A percentile compares a stretch with the other conserved stretches of the same genome.
Conservation (phyloP, 495 filamentous ascomycete species). For the Pseudotulostoma volvatum region DNA sequence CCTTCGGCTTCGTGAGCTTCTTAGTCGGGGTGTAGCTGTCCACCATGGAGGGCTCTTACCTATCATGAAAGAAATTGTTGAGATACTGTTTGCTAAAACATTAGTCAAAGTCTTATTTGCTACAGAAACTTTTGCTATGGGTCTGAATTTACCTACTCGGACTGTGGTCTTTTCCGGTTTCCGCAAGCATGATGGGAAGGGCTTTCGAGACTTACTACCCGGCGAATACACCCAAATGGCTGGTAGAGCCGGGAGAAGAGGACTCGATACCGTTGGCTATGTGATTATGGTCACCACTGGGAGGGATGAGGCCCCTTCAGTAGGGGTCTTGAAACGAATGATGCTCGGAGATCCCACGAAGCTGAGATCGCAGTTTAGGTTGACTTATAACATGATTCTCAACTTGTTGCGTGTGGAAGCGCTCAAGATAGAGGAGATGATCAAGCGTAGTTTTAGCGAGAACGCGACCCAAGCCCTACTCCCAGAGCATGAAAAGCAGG, state of each 20-base stretch:
- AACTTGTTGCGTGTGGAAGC: slow-evolving; percentile 92
- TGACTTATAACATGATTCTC: slow-evolving; percentile 99
- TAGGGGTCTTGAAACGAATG: slow-evolving; percentile 66
- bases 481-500: slow-evolving; percentile 85
- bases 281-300: slow-evolving; percentile 83
- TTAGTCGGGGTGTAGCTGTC: slow-evolving; percentile 81
- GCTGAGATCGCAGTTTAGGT: slow-evolving; percentile 83
- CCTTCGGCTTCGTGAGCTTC: slow-evolving; percentile 64
- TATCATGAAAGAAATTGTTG: slow-evolving; percentile 95
- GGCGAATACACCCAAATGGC: slow-evolving; percentile 99
- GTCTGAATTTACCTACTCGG: slow-evolving; percentile 83
- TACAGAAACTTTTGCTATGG: slow-evolving; percentile 98
- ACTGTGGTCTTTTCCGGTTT: slow-evolving; percentile 97
- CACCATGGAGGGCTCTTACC: slow-evolving; percentile 91
- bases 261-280: slow-evolving; percentile 78
- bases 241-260: slow-evolving; percentile 81
- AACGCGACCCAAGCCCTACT: slow-evolving; percentile 94
- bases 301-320: slow-evolving; percentile 77
- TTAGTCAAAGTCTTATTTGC: slow-evolving; percentile 94
- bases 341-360: slow-evolving; percentile 93
- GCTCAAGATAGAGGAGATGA: slow-evolving; percentile 98
- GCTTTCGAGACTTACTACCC: slow-evolving; percentile 78
- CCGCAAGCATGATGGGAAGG: slow-evolving; percentile 84
- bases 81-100: slow-evolving; percentile 88
- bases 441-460: slow-evolving; percentile 96